A percentile compares a stretch with the other conserved stretches of the same genome.
phyloP scores from a whole-genome alignment of 2,329 filamentous ascomycete species.

The Fusarium anguioides region DNA sequence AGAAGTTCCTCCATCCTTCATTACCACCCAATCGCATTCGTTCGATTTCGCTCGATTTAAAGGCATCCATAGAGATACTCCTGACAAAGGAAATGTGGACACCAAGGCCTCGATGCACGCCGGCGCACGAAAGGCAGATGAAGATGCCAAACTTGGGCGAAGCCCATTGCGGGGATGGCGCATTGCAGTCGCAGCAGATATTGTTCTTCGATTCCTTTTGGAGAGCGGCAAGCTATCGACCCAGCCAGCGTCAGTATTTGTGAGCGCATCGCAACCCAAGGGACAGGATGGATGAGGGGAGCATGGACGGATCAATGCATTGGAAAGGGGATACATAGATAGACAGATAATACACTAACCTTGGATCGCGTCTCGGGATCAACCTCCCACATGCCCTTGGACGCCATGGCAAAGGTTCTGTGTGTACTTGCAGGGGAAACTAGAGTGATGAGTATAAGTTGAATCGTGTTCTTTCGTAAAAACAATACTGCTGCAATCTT shows the following conservation, averaged over 20 bases:
- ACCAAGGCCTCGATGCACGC: conserved; percentile 91
- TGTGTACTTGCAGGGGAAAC: conserved; percentile 7
- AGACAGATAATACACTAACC: conserved; percentile 61
- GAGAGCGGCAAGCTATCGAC: conserved; percentile 80
- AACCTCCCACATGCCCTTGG: conserved; percentile 96
- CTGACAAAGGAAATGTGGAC: conserved; percentile 99
- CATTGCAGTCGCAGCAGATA: conserved; percentile 92
- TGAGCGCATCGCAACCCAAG: conserved; percentile 5
- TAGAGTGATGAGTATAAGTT: neutral
- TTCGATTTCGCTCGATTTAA: conserved; percentile 91
- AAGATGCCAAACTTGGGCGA: conserved; percentile 98
- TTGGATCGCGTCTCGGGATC: conserved; percentile 97
- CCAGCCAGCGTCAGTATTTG: conserved; percentile 22
- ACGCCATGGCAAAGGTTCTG: conserved; percentile 59
- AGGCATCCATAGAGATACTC: conserved; percentile 98
- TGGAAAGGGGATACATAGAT: conserved; percentile 4
- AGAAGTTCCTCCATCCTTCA: conserved; percentile 86
- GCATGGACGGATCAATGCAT: conserved; percentile 1
- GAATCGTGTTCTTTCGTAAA: conserved; percentile 1
- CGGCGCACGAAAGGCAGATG: conserved; percentile 96
- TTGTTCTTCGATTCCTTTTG: conserved; percentile 92
- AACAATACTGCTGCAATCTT: neutral
- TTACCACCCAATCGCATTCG: conserved; percentile 96
- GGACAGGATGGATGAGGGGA: neutral
- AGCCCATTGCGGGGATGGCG: conserved; percentile 98